A percentile compares a stretch with the other conserved stretches of the same genome.
Conservation (phyloP, 73 alveolate species). For the Paramecium caudatum region DNA sequence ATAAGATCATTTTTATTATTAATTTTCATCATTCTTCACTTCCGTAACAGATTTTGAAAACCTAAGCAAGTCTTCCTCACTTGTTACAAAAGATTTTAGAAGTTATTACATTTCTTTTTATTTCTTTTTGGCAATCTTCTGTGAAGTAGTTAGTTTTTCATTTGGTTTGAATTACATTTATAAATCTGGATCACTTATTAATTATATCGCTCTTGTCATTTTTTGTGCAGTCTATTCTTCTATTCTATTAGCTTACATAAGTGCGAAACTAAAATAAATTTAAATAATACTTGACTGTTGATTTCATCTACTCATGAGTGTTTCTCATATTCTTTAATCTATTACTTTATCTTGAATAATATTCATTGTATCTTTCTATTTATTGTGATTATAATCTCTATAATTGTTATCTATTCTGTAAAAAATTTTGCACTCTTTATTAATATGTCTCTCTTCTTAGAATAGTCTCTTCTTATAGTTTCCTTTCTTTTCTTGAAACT, state of each 20-base stretch:
- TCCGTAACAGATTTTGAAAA: slow-evolving; percentile 51
- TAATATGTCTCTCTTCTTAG: not conserved
- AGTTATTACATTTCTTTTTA: slow-evolving; percentile 45
- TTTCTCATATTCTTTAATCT: slow-evolving; percentile 35
- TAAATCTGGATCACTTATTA: slow-evolving; percentile 61
- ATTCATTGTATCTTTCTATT: slow-evolving; percentile 40
- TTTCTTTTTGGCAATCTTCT: slow-evolving; percentile 55
- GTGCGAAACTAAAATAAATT: not conserved
- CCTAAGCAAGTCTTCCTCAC: slow-evolving; percentile 7
- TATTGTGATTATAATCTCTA: slow-evolving; percentile 1
- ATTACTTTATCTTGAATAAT: slow-evolving; percentile 15
- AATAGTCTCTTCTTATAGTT: not conserved
- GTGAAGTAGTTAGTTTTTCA: slow-evolving; percentile 24
- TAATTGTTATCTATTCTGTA: not conserved
- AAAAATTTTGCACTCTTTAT: slow-evolving; percentile 31
- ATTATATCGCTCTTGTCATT: slow-evolving; percentile 60
- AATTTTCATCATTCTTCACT: slow-evolving; percentile 48
- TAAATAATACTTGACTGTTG: not conserved
- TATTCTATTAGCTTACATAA: not conserved
- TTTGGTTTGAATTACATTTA: not conserved
- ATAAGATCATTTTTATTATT: slow-evolving; percentile 25
- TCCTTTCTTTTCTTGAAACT: slow-evolving; percentile 1
- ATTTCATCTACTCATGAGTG: slow-evolving; percentile 31
- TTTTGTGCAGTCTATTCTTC: slow-evolving; percentile 19
- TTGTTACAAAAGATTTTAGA: slow-evolving; percentile 49